Evolutionary conservation across 139 green algal species (phyloP).

Genomic region (Nannochloris sp.): DNA sequence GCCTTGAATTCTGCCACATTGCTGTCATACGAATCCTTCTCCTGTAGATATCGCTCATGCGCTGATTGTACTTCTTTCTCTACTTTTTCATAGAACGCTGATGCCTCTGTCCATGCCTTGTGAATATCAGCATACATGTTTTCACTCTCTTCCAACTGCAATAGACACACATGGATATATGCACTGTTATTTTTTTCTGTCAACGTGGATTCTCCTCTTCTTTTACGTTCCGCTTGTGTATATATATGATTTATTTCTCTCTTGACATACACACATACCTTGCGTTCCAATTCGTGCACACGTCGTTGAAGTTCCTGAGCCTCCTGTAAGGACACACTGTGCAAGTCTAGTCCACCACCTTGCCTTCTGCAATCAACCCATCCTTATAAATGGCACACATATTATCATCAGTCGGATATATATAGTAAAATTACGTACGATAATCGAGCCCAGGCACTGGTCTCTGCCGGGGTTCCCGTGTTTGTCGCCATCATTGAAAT

Average conservation of each 20-base stretch:
- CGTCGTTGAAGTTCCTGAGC: neutral
- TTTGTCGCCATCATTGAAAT: neutral
- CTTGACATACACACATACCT: conserved; percentile 6
- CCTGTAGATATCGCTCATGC: neutral
- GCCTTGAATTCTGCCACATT: conserved; percentile 1
- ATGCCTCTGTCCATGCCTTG: conserved; percentile 15
- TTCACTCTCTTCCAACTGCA: conserved; percentile 22
- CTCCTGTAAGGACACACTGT: neutral
- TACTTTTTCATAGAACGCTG: conserved; percentile 12
- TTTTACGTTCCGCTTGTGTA: too few relatives aligned
- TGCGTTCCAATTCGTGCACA: conserved; percentile 8
- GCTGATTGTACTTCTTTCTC: conserved; percentile 1
- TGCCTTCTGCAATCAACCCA: neutral
- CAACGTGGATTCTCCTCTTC: too few relatives aligned
- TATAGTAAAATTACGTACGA: conserved; percentile 11
- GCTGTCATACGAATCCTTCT: conserved; percentile 10
- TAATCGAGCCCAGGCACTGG: conserved; percentile 10
- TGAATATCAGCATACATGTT: conserved; percentile 17
- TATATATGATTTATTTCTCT: neutral
- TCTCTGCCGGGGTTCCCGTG: neutral
- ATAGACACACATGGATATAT: neutral
- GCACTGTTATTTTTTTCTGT: neutral
- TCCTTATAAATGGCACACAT: neutral
- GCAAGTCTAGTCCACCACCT: neutral
- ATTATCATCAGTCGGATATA: neutral